Conservation (phyloP, 1,139 yeast species). For the Lipomyces yarrowii region DNA sequence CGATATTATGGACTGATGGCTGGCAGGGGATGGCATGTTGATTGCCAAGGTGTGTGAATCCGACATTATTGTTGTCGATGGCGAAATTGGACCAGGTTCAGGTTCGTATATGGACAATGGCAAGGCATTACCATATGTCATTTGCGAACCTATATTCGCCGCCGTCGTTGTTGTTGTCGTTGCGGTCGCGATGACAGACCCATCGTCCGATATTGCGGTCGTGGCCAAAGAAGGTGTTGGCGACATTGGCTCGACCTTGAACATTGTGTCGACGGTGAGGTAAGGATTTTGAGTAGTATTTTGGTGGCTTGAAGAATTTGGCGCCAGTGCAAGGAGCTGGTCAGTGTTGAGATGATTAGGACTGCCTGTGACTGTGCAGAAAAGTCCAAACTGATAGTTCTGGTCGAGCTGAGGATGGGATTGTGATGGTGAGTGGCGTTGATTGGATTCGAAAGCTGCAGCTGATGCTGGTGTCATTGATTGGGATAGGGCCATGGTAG, state of each 20-base stretch:
- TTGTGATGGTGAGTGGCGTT: not conserved
- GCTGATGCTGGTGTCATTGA: not conserved
- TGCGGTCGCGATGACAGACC: not conserved
- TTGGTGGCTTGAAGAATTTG: not conserved
- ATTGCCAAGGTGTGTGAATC: not conserved
- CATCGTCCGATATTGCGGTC: slow-evolving; percentile 1
- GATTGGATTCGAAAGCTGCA: not conserved
- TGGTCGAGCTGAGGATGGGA: slow-evolving; percentile 9
- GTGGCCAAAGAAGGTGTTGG: not conserved
- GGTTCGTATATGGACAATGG: not conserved
- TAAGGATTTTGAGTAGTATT: not conserved
- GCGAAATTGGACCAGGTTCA: not conserved
- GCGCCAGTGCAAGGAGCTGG: not conserved
- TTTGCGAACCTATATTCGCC: not conserved
- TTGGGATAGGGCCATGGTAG: not conserved
- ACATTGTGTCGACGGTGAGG: not conserved
- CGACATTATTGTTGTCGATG: not conserved
- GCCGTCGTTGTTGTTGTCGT: not conserved
- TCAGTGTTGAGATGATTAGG: slow-evolving; percentile 1
- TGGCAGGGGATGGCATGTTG: not conserved
- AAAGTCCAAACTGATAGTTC: not conserved
- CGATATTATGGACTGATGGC: not conserved
- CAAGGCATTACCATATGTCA: not conserved
- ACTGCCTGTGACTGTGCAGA: not conserved
- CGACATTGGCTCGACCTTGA: not conserved